Base-by-base conservation (phyloP, 495 filamentous ascomycete genomes). In the Penicillium malachiteum region DNA sequence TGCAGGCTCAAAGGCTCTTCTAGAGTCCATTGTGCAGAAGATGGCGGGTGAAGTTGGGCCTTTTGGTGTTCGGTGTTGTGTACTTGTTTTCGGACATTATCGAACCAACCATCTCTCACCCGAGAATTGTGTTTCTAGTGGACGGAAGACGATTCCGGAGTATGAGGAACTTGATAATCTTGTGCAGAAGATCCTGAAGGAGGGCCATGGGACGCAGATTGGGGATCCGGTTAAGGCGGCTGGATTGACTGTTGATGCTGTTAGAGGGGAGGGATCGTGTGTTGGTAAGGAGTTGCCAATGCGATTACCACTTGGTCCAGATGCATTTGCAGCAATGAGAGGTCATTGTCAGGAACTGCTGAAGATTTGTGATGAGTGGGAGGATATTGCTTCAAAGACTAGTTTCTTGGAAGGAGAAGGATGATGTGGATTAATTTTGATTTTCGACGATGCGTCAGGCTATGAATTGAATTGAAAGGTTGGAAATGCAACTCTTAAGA, bases 361-460 rank as follows among this genome's bases (percentile, higher is more conserved):
- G 30, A 30, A 35, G 50, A 21, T 45, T 10, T 52, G 50, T 21
- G 39, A 52, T 10, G 50, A 52, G 31, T 52, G 50, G 40, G 50
- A 52, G 30, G 31, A 33, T 5, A 52, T 52, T 43, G 33, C 39
- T 39, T 43, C 50, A 4, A 30, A 52, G 50, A 52, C 50, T 46
- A 42, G 18, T 42, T 7, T 42, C 18, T 6, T 42, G 14, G 39
- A 42, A 5, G 35, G 35, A 38, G 35, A n/a, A 10, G 35, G 13
- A 2, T 38, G 35, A 10, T 38, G 35, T 38, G 35, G 8, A 38
- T 10, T 38, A 38, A 10, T 9, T 38, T 38, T n/a, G 8, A 9
- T 38, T 38, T 38, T 38, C 4, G 21, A 26, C 4, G 1, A 26
- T 26, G 21, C 21, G 21, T 26, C 21, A 26, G 21, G 21, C 21